These are phyloP conservation scores for Mycotypha africana DNA, from an alignment of 371 early-diverging fungal species.

Conservation along the genomic window DNA sequence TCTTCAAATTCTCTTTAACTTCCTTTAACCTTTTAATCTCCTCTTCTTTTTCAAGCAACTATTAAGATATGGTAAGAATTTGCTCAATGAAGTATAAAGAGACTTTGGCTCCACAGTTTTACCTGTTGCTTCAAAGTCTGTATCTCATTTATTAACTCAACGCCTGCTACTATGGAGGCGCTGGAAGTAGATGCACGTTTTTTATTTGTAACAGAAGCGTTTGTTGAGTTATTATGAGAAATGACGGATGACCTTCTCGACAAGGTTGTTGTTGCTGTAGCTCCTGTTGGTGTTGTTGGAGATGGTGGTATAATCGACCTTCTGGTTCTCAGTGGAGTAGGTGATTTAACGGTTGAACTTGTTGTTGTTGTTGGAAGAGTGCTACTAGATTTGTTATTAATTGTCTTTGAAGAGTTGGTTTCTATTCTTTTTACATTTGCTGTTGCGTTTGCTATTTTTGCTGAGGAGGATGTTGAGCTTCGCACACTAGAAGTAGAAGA, in stretches of 20 bases:
- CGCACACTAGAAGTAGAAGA: conserved; percentile 5
- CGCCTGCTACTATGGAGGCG: conserved; percentile 14
- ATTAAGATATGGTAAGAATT: conserved; percentile 12
- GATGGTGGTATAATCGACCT: conserved; percentile 24
- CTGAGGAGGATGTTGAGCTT: conserved; percentile 4
- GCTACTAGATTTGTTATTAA: too few relatives aligned
- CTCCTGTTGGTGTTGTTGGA: conserved; percentile 10
- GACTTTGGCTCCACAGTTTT: background rate
- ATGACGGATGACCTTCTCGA: conserved; percentile 15
- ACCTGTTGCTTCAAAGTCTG: conserved; percentile 27
- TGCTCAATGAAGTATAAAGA: conserved; percentile 1
- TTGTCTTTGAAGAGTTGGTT: too few relatives aligned
- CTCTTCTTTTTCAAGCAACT: conserved; percentile 20
- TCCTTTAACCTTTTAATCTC: conserved; percentile 20
- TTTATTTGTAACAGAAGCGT: too few relatives aligned
- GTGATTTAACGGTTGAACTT: too few relatives aligned
- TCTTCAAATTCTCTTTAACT: conserved; percentile 9
- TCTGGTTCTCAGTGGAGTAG: conserved; percentile 19
- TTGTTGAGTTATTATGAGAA: conserved; percentile 4
- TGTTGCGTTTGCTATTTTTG: conserved; percentile 11
- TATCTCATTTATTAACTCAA: conserved; percentile 14
- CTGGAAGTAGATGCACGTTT: conserved; percentile 17
- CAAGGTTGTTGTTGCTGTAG: conserved; percentile 13
- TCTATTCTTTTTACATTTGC: too few relatives aligned
- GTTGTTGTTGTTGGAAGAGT: too few relatives aligned